These are phyloP conservation scores for Globisporangium sylvaticum DNA, from an alignment of 352 stramenopile genomes.

Conservation along the genomic window DNA sequence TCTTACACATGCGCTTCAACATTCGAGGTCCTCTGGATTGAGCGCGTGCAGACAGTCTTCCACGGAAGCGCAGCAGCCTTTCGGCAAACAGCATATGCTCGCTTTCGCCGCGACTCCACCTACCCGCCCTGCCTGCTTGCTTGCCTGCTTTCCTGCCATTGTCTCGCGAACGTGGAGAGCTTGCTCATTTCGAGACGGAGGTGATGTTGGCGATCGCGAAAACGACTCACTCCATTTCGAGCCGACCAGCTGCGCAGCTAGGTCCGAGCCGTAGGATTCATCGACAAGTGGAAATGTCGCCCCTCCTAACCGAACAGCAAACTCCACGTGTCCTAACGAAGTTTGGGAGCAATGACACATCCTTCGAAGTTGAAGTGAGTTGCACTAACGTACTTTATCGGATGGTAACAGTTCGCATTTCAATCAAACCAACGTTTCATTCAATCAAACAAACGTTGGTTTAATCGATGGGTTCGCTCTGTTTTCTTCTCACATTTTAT, in stretches of 20 bases:
- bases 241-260: not conserved
- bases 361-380: too few species aligned
- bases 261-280: too few species aligned
- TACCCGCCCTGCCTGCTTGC: not conserved
- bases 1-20: not conserved
- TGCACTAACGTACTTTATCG: not conserved
- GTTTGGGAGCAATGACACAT: too few species aligned
- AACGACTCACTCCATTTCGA: not conserved
- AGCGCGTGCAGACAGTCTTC: not conserved
- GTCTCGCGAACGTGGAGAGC: not conserved
- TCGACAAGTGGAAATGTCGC: too few species aligned
- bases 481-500: not conserved
- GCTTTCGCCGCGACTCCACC: not conserved
- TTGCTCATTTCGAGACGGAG: not conserved
- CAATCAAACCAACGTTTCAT: not conserved
- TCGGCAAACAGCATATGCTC: not conserved
- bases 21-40: not conserved
- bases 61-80: not conserved
- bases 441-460: not conserved
- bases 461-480: not conserved
- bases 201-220: not conserved
- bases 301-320: too few species aligned
- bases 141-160: too few species aligned
- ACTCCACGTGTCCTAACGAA: too few species aligned
- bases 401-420: not conserved